Evolutionary conservation across 2,329 filamentous ascomycete species (phyloP), one percentile per base, ranked within the genome.

Genomic region (Cryphonectria radicalis): DNA sequence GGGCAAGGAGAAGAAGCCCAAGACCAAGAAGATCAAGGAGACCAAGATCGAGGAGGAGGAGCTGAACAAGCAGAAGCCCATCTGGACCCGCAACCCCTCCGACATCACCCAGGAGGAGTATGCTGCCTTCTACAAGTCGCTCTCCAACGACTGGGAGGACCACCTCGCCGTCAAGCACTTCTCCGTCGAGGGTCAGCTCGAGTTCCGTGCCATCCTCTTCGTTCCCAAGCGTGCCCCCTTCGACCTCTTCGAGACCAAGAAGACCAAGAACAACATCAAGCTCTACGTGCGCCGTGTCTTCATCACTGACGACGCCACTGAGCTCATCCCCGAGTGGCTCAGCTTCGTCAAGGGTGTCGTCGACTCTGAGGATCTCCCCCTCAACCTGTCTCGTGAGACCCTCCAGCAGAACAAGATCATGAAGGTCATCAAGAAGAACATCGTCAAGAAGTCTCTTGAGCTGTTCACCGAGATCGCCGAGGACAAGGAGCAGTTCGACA

Each of bases 181-280:
- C 92, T 99, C 96, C 75, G 96, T 99, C 76, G 96, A 99, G 89
- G 96, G 96, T 91, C 96, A 98, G 89, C 95, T 99, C 77, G 96
- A 99, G 88, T 99, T 99, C 94, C 95, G 95, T 77, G 96, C 96
- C 77, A 97, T 99, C 85, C 94, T 99, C 83, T 99, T 97, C 89
- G 95, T 99, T 70, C 96, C 96, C 83, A 98, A 99, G 93, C 95
- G 96, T 80, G 96, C 96, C 84, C 96, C 96, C 79, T 99, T 99
- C 85, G 96, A 99, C 82, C 93, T 99, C 75, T 99, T 99, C 84
- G 96, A 99, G 93, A 98, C 95, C 83, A 99, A 99, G 94, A 97
- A 98, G 93, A 98, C 95, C 82, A 99, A 99, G 94, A 99, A 98
- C 93, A 99, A 99, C 93, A 98, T 99, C 91, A 99, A 99, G 92